A percentile compares a stretch with the other conserved stretches of the same genome.
Conservation (phyloP, 139 green algal genomes). For the Closterium sp. region DNA sequence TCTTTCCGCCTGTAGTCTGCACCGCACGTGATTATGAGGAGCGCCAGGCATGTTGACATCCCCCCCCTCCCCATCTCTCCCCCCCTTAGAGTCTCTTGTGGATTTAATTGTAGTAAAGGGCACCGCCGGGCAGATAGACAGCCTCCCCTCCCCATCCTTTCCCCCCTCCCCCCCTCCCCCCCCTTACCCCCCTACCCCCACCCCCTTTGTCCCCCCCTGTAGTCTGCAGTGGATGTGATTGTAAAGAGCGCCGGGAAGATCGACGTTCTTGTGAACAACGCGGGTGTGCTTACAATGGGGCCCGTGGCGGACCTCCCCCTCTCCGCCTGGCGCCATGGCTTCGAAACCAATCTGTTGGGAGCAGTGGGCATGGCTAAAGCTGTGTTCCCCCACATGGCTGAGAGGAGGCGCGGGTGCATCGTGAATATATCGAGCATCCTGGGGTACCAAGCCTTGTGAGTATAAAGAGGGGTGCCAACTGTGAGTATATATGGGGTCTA, state of each 20-base stretch:
- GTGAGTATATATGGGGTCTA: no score
- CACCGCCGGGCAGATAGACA: no score
- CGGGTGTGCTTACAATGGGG: neutral
- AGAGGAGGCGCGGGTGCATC: neutral
- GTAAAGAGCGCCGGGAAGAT: conserved; percentile 14
- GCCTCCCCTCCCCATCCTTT: neutral
- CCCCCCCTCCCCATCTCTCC: neutral
- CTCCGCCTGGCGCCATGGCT: neutral
- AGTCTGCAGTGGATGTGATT: conserved; percentile 13
- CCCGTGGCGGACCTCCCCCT: conserved; percentile 5
- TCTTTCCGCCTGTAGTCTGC: no score
- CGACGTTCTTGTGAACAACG: conserved; percentile 39
- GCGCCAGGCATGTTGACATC: no score
- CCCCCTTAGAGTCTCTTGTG: no score
- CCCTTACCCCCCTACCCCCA: neutral
- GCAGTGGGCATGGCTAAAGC: conserved; percentile 6
- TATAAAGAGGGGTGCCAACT: neutral
- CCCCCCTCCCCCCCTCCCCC: no score
- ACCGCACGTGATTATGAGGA: no score
- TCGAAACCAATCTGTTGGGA: conserved; percentile 26
- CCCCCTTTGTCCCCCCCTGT: neutral
- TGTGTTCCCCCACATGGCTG: conserved; percentile 23
- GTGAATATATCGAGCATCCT: neutral
- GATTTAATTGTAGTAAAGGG: no score
- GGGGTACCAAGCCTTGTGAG: neutral